These are phyloP conservation scores for Euphorbia schlechtendalii DNA, from an alignment of 441 rosid genomes.

Conservation along the genomic window DNA sequence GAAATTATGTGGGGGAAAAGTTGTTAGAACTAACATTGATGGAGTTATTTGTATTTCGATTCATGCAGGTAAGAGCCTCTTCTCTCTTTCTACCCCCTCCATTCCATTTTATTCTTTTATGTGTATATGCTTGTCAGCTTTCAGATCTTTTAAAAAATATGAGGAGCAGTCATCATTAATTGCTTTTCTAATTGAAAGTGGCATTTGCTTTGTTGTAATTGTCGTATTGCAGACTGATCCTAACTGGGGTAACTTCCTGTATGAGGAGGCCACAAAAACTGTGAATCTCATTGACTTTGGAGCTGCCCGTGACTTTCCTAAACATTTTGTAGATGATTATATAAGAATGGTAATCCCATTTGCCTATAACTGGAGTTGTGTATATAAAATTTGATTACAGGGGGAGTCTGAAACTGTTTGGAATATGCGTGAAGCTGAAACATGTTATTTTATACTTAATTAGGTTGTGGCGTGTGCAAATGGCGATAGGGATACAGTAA, in stretches of 20 bases:
- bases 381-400: background rate
- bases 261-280: slow-evolving; percentile 53
- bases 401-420: no score
- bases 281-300: slow-evolving; percentile 93
- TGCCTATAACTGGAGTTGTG: background rate
- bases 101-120: no score
- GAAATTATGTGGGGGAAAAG: slow-evolving; percentile 72
- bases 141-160: no score
- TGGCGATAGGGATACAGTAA: slow-evolving; percentile 52
- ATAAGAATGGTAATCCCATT: slow-evolving; percentile 63
- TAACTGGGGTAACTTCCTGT: slow-evolving; percentile 93
- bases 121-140: no score
- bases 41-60: slow-evolving; percentile 83
- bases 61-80: slow-evolving; percentile 58
- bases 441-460: slow-evolving; percentile 3
- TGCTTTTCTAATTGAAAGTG: slow-evolving; percentile 1
- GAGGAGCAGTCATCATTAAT: background rate
- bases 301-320: slow-evolving; percentile 87
- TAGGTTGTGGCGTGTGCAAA: slow-evolving; percentile 90
- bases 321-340: slow-evolving; percentile 76
- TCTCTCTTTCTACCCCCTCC: background rate
- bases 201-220: slow-evolving; percentile 1
- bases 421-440: slow-evolving; percentile 8
- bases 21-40: slow-evolving; percentile 77
- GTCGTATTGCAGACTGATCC: slow-evolving; percentile 72